Percentiles rank a stretch among this genome's conserved stretches.
Conservation (phyloP, 1,139 yeast species). For the Tardiomyces depauwii region DNA sequence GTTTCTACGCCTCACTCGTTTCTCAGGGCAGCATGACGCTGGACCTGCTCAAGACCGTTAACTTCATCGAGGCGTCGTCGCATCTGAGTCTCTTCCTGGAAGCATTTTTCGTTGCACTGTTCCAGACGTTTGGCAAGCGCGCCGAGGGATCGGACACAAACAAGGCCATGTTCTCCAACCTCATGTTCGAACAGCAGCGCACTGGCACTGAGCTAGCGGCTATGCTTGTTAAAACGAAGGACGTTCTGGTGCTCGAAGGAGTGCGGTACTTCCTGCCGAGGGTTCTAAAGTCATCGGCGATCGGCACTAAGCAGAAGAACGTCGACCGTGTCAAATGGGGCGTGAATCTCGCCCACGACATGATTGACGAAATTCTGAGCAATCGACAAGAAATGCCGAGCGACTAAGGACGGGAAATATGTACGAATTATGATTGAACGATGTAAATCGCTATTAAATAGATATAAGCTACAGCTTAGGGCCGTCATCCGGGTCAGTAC, state of each 20-base stretch:
- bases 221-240: conserved; percentile 52
- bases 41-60: conserved; percentile 60
- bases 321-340: conserved; percentile 63
- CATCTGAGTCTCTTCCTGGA: conserved; percentile 66
- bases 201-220: conserved; percentile 12
- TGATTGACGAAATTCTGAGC: conserved; percentile 39
- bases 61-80: conserved; percentile 59
- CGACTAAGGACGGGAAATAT: no score
- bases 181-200: conserved; percentile 6
- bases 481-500: not conserved
- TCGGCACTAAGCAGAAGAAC: conserved; percentile 33
- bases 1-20: conserved; percentile 65
- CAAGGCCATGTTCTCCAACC: conserved; percentile 6
- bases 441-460: not conserved
- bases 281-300: conserved; percentile 24
- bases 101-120: conserved; percentile 54
- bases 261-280: conserved; percentile 42
- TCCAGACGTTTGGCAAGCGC: conserved; percentile 55
- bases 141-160: conserved; percentile 26
- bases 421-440: not conserved
- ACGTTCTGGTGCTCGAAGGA: conserved; percentile 60
- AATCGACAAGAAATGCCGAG: conserved; percentile 10
- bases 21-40: conserved; percentile 65
- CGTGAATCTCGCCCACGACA: conserved; percentile 40
- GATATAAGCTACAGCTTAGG: not conserved